Evolutionary conservation across 805 yeast genomes (phyloP), one percentile per base, ranked within the genome.

Genomic region (Citeromyces matritensis): DNA sequence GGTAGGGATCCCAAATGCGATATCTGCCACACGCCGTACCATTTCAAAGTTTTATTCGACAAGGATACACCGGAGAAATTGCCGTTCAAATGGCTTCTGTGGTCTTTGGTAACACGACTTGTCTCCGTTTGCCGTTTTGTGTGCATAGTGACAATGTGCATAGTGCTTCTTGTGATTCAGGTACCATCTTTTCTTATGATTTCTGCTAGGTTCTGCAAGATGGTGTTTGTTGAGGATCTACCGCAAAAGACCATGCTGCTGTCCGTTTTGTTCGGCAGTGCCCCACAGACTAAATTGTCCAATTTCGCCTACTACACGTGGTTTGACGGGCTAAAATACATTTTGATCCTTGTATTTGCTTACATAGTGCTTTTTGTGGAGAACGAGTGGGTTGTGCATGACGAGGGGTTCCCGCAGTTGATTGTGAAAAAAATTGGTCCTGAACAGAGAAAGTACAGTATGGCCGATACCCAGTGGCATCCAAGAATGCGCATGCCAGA

Each of bases 11-110:
- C 75, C 9, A 62, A 68, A 25, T 91, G 97, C 63, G 97, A 88
- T 49, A 80, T 91, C 26, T 91, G 97, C 51, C 78, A 84, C 43
- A 60, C 79, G 24, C 69, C 73, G 19, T 85, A 79, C 51, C 63
- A 60, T 34, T 81, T 38, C 39, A 53, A 33, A 44, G 47, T 57
- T 14, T 52, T 64, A 0, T 66, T 61, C 35, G 50, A 57, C 23
- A 47, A 49, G 4, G 38, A 44, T 25, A 50, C 65, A 15, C 86
- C 85, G 2, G 46, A 50, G 10, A 48, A 54, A 15, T 66, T 81
- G 15, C 94, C 95, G 0, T 8, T 69, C 2, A 36, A 42, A 1
- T 49, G 74, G 27, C 50, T 81, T 10, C 27, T 69, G 36, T 43
- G 42, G 27, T 68, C 65, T 29, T 40, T 42, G 5, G 39, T 31